Percentiles rank a stretch among this genome's conserved stretches.
These are phyloP conservation scores for Lyophyllum atratum DNA, from an alignment of 768 basidiomycete species.

Conservation along the genomic window DNA sequence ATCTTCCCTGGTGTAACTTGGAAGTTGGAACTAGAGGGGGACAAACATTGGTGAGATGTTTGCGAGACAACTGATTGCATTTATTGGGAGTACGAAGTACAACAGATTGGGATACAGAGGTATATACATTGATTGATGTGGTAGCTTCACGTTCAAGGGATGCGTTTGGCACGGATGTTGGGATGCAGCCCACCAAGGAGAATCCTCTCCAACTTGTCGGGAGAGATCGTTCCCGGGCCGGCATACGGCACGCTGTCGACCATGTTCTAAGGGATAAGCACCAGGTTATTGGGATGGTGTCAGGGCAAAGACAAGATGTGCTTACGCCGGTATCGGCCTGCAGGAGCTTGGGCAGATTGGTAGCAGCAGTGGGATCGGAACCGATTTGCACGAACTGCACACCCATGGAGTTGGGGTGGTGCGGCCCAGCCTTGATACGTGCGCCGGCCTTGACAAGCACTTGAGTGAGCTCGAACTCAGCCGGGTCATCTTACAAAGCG, in stretches of 20 bases:
- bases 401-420: constrained; percentile 11
- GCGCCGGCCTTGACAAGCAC: not conserved
- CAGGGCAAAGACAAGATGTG: not conserved
- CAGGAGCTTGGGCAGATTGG: not conserved
- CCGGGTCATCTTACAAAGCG: not conserved
- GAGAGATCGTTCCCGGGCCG: constrained; percentile 1
- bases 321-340: constrained; percentile 6
- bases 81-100: not conserved
- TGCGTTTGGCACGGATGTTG: constrained; percentile 2
- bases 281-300: not conserved
- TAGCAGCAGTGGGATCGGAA: not conserved
- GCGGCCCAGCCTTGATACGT: not conserved
- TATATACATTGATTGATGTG: not conserved
- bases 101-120: not conserved
- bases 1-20: no score
- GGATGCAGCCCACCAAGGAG: constrained; percentile 8
- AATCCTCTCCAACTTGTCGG: constrained; percentile 8
- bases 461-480: not conserved
- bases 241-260: constrained; percentile 5
- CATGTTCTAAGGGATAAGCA: not conserved
- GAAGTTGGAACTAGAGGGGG: no score
- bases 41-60: not conserved
- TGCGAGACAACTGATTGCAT: not conserved
- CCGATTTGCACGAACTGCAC: constrained; percentile 12
- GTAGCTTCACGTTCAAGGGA: not conserved